A percentile compares a stretch with the other conserved stretches of the same genome.
These are phyloP conservation scores for Termitomyces heimii DNA, from an alignment of 768 basidiomycete species.

Conservation along the genomic window DNA sequence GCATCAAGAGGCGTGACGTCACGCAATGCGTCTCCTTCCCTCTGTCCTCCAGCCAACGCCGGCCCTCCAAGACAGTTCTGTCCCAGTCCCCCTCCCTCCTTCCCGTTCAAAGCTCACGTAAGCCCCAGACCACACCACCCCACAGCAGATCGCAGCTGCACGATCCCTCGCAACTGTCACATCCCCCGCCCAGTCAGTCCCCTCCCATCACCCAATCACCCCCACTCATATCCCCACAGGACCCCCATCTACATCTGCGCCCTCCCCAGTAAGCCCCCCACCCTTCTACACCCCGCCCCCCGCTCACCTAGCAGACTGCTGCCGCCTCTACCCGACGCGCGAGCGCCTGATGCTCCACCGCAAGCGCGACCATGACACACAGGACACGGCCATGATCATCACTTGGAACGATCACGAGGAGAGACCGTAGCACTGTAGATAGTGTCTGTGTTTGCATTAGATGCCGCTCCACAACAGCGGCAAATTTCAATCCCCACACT, in stretches of 20 bases:
- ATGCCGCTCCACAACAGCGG: not conserved
- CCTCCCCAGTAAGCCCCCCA: slow-evolving; percentile 37
- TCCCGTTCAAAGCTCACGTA: too few species aligned
- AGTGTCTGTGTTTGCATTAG: not conserved
- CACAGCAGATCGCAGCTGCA: slow-evolving; percentile 44
- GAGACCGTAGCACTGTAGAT: too few species aligned
- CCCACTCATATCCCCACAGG: slow-evolving; percentile 29
- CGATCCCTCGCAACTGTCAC: slow-evolving; percentile 51
- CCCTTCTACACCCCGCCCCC: too few species aligned
- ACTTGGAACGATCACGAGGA: too few species aligned
- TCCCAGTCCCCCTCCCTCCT: not conserved
- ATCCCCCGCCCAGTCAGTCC: slow-evolving; percentile 50
- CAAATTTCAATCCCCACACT: not conserved
- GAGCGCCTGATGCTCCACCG: slow-evolving; percentile 67
- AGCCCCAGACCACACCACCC: slow-evolving; percentile 44
- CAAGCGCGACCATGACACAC: slow-evolving; percentile 63
- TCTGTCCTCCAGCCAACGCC: slow-evolving; percentile 47
- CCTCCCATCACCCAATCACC: too few species aligned
- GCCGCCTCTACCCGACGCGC: slow-evolving; percentile 64
- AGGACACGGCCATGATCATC: slow-evolving; percentile 50
- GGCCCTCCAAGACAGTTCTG: slow-evolving; percentile 47
- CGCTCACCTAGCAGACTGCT: slow-evolving; percentile 45
- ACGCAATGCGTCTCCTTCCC: slow-evolving; percentile 26
- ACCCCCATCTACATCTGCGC: slow-evolving; percentile 82
- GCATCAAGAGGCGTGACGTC: slow-evolving; percentile 24